These are phyloP conservation scores for Tetradesmus obliquus DNA, from an alignment of 139 green algal species.

Conservation along the genomic window DNA sequence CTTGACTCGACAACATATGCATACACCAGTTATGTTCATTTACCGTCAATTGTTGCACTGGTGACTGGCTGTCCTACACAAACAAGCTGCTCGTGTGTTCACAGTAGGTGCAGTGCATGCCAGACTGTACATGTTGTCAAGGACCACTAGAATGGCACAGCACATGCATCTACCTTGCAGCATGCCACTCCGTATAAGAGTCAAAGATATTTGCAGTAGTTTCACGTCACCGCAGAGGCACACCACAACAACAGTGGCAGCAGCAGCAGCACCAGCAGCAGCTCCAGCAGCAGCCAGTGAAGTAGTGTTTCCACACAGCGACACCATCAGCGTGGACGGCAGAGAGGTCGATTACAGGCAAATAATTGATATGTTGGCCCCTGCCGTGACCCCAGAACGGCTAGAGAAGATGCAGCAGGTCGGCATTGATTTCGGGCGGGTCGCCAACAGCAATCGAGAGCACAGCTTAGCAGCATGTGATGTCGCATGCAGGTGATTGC, in stretches of 20 bases:
- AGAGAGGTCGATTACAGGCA: background rate
- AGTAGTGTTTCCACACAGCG: slow-evolving; percentile 34
- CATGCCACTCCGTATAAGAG: background rate
- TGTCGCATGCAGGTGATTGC: slow-evolving; percentile 36
- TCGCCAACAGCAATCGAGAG: background rate
- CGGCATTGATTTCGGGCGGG: background rate
- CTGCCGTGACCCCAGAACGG: slow-evolving; percentile 1
- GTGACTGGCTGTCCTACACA: no score
- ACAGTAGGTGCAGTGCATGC: no score
- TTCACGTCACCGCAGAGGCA: background rate
- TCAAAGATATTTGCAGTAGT: background rate
- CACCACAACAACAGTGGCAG: background rate
- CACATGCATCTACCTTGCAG: background rate
- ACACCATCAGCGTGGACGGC: background rate
- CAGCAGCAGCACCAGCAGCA: background rate
- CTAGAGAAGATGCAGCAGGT: slow-evolving; percentile 44
- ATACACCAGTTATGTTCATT: no score
- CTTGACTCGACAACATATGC: no score
- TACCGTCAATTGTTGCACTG: no score
- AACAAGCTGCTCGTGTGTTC: no score
- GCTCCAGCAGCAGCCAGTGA: background rate
- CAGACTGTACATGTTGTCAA: background rate
- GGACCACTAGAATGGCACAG: background rate
- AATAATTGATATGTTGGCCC: slow-evolving; percentile 31
- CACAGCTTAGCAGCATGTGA: background rate